Conservation (phyloP, 1,284 basidiomycete species). For the Leccinum fallax region DNA sequence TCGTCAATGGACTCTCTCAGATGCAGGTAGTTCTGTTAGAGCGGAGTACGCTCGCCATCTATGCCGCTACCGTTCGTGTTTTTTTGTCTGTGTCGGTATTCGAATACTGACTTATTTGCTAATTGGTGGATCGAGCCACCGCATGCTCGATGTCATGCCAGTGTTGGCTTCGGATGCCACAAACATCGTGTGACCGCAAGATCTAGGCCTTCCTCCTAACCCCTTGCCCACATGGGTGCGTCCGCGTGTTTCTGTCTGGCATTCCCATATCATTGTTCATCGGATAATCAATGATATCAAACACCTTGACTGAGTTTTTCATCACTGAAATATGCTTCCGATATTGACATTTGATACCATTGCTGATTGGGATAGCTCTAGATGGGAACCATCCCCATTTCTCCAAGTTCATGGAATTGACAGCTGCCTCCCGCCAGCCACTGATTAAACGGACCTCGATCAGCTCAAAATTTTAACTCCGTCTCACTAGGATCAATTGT, state of each 20-base stretch:
- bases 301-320: neutral
- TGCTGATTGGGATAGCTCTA: neutral
- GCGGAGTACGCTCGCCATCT: neutral
- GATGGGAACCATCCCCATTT: neutral
- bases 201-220: neutral
- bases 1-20: neutral
- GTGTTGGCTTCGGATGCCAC: neutral
- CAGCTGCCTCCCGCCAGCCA: neutral
- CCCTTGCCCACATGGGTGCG: neutral
- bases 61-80: neutral
- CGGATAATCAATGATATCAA: neutral
- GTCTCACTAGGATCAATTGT: neutral
- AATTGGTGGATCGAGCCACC: neutral
- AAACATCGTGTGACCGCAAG: neutral
- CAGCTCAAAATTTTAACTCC: neutral
- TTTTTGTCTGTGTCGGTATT: neutral
- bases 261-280: neutral
- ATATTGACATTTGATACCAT: neutral
- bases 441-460: neutral
- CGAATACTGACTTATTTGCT: neutral
- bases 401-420: neutral
- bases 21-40: neutral
- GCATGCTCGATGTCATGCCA: neutral
- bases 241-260: neutral
- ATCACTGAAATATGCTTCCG: neutral